Evolutionary conservation across 352 stramenopile species (phyloP), one percentile per base, ranked within the genome.

Genomic region (Synura sp.): DNA sequence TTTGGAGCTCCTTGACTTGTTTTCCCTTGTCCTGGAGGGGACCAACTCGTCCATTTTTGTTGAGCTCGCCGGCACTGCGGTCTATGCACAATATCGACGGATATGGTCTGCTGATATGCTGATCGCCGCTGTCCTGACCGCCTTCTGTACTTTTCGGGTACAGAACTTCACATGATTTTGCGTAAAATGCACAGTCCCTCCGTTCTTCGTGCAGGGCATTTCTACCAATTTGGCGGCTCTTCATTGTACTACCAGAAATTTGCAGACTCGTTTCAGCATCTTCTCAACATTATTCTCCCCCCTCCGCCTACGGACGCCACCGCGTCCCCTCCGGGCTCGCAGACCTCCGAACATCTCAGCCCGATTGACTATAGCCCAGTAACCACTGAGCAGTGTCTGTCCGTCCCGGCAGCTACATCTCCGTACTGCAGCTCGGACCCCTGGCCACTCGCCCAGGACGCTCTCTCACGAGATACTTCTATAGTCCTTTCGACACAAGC

Each of bases 211-310:
- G 49, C 49, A 63, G 49, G 49, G 49, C 49, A 63, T 63, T 63
- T 63, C 29, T 63, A 63, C 49, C 49, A 12, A 29, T 63, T 63
- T 63, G 49, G 29, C 49, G 49, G 49, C 14, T 22, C 49, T 22
- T 12, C 49, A 63, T 63, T 63, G 49, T 63, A 63, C 49, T 22
- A 29, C 49, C 49, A 63, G 49, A 63, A 63, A 63, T 63, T 63
- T 22, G 12, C 29, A 12, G 49, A 12, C 49, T 63, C 49, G 12
- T 63, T 63, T 22, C 49, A 63, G 49, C 14, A 63, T 22, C 29
- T 63, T 12, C 49, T 63, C 29, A 22, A 63, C 49, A 63, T 63
- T 12, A 63, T 63, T 63, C 49, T 63, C 49, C 49, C 49, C 49
- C 49, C 49, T 12, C 49, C 49, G 49, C 49, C 49, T 63, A 29